phyloP scores from a whole-genome alignment of 192 early-diverging fungal species.

The Podila epigama region DNA sequence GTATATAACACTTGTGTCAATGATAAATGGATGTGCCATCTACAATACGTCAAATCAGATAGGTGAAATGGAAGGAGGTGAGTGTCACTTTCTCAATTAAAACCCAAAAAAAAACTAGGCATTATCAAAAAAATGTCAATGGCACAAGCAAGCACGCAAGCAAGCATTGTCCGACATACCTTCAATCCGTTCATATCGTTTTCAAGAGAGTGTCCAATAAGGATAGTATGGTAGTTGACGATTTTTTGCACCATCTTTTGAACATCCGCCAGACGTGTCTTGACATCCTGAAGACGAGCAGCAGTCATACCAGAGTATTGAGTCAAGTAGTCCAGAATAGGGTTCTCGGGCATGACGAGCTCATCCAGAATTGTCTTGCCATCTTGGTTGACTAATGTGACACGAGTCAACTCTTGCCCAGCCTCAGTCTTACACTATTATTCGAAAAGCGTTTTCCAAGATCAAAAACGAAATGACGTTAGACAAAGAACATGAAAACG shows the following conservation, averaged over 20 bases:
- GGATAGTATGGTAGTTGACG: slow-evolving; percentile 54
- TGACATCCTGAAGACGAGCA: slow-evolving; percentile 47
- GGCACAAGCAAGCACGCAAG: neutral
- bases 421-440: slow-evolving; percentile 28
- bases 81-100: neutral
- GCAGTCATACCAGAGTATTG: slow-evolving; percentile 65
- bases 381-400: slow-evolving; percentile 55
- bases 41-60: neutral
- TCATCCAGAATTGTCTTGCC: slow-evolving; percentile 56
- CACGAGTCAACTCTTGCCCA: slow-evolving; percentile 54
- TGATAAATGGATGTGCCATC: slow-evolving; percentile 63
- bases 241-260: slow-evolving; percentile 55
- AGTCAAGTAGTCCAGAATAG: slow-evolving; percentile 62
- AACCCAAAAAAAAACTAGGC: neutral
- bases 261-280: slow-evolving; percentile 50
- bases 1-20: slow-evolving; percentile 71
- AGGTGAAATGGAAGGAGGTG: neutral
- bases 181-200: slow-evolving; percentile 73
- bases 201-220: slow-evolving; percentile 68
- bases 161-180: neutral
- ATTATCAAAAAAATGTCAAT: neutral
- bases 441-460: slow-evolving; percentile 1
- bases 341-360: slow-evolving; percentile 59
- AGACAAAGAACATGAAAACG: neutral
- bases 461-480: neutral